Evolutionary conservation across 78 protist genomes (phyloP), one percentile per base, ranked within the genome.

Genomic region (Dictyostelium capitatum): DNA sequence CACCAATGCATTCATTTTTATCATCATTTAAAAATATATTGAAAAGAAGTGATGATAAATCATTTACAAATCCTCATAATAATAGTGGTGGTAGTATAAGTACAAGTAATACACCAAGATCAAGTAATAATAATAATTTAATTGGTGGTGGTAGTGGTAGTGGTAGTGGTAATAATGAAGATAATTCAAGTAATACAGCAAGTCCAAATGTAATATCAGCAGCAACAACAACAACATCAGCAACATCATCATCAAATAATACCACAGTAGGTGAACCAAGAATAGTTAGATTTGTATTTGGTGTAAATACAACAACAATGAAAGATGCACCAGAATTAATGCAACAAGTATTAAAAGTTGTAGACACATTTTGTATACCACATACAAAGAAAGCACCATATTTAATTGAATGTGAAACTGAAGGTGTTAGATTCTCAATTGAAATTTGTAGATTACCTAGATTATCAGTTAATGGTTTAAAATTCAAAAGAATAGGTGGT

Each of bases 281-380:
- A 79, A 67, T 78, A 28, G 90, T 91, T 65, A 91, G 95, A 72
- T 91, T 91, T 67, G 95, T 83, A 54, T 91, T 91, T 70, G 90
- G 95, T 57, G 82, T 82, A 11, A 73, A 91, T 23, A 91, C 95
- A 6, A 91, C 95, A 37, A 69, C 90, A 12, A 67, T 83, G 83
- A 91, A 78, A 56, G 80, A 87, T 51, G 95, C 95, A 30, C 81
- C 87, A 23, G 95, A 91, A 30, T 25, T 91, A 43, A 82, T 91
- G 90, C 67, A 91, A 75, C 87, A 82, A 57, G 95, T 91, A 9
- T 48, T 91, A 19, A 25, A 79, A 15, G 83, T 77, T 15, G 73
- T 91, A 0, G 73, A 64, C 4, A 46, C 85, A 19, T 83, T 67
- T 77, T 81, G 95, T 51, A 82, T 90, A 20, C 89, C 95, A 2